Evolutionary conservation across 495 filamentous ascomycete genomes (phyloP).

Genomic region (Tuber brumale): DNA sequence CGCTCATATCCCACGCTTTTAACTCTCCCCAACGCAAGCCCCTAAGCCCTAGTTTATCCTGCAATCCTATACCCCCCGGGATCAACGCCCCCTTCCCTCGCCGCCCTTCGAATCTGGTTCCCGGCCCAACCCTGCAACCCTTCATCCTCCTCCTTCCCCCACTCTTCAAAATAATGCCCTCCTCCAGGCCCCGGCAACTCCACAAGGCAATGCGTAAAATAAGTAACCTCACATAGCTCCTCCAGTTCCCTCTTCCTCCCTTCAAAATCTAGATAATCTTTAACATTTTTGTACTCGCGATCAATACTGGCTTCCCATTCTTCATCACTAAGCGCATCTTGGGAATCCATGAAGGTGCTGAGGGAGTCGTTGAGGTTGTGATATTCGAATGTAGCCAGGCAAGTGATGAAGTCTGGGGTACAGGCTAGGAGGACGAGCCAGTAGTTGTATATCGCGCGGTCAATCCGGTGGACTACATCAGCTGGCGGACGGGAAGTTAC

Average conservation of each 20-base stretch:
- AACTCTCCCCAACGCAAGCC: background rate
- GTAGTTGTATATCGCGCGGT: background rate
- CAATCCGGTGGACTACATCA: background rate
- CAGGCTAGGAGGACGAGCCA: background rate
- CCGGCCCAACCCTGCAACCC: background rate
- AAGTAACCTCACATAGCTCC: background rate
- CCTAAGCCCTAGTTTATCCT: background rate
- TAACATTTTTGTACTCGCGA: background rate
- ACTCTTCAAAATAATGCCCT: background rate
- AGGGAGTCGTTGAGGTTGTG: background rate
- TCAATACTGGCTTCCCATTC: background rate
- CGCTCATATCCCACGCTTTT: background rate
- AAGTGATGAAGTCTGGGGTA: background rate
- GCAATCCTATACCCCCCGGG: background rate
- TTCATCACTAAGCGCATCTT: background rate
- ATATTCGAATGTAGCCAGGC: background rate
- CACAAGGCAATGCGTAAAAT: background rate
- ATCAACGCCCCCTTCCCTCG: background rate
- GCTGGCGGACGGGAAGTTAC: background rate
- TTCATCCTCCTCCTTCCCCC: background rate
- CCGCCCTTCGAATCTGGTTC: background rate
- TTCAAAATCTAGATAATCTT: background rate
- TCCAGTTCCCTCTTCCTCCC: background rate
- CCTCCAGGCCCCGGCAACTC: background rate
- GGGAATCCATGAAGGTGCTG: background rate